Evolutionary conservation across 257 asterid species (phyloP).

Genomic region (Jacaranda mimosifolia): DNA sequence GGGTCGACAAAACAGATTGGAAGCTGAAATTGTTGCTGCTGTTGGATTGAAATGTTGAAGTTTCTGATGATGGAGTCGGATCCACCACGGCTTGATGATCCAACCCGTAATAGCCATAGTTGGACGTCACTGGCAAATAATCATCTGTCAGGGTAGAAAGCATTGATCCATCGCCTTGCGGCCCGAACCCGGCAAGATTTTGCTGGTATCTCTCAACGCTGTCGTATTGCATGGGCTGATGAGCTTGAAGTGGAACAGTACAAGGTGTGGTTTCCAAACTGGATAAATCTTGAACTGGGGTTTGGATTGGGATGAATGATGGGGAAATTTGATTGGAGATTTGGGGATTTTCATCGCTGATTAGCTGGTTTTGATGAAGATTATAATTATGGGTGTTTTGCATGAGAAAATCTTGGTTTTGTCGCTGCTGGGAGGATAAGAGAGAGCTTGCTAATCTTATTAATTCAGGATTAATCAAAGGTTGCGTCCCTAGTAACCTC

Average conservation of each 20-base stretch:
- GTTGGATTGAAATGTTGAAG: slow-evolving; percentile 59
- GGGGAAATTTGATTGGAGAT: slow-evolving; percentile 38
- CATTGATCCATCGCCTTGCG: slow-evolving; percentile 42
- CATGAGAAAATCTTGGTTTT: slow-evolving; percentile 37
- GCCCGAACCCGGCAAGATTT: slow-evolving; percentile 36
- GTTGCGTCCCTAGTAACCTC: slow-evolving; percentile 59
- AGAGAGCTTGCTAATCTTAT: slow-evolving; percentile 61
- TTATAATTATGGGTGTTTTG: slow-evolving; percentile 31
- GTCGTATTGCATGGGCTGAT: slow-evolving; percentile 54
- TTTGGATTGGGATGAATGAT: slow-evolving; percentile 46
- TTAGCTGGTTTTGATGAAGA: slow-evolving; percentile 36
- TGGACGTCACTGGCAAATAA: slow-evolving; percentile 37
- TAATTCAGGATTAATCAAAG: slow-evolving; percentile 64
- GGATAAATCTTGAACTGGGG: slow-evolving; percentile 40
- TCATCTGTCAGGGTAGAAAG: slow-evolving; percentile 42
- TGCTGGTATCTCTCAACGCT: slow-evolving; percentile 38
- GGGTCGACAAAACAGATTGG: slow-evolving; percentile 74
- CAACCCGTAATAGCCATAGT: slow-evolving; percentile 52
- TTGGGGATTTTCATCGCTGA: slow-evolving; percentile 35
- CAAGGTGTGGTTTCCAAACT: too few species aligned
- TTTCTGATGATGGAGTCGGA: slow-evolving; percentile 53
- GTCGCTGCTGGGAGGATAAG: slow-evolving; percentile 49
- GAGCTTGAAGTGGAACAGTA: too few species aligned
- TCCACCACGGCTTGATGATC: slow-evolving; percentile 51
- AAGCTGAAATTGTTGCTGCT: slow-evolving; percentile 57